Percentiles rank a stretch among this genome's conserved stretches.
phyloP scores from a whole-genome alignment of 129 eudicot species.

The Flaveria linearis region DNA sequence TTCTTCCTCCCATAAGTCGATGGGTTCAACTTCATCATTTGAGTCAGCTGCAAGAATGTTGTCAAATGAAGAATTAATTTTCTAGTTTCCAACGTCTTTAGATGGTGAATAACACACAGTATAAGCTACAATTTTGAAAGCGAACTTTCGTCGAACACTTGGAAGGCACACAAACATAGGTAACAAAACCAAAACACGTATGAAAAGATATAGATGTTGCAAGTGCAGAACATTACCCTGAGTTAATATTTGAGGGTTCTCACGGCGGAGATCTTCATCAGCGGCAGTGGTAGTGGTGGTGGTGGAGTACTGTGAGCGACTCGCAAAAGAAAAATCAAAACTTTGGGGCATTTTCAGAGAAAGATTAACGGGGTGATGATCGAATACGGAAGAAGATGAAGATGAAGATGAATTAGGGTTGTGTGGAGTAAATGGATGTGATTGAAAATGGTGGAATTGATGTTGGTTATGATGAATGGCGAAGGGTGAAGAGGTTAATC shows the following conservation, averaged over 20 bases:
- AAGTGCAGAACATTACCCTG: not conserved
- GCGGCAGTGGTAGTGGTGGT: conserved; percentile 27
- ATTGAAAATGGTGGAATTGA: conserved; percentile 21
- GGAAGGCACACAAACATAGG: conserved; percentile 14
- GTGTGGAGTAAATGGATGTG: conserved; percentile 17
- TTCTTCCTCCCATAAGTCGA: conserved; percentile 27
- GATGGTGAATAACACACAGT: not conserved
- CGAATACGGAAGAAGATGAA: not conserved
- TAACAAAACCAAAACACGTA: not conserved
- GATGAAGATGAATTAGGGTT: conserved; percentile 7
- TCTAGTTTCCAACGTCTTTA: not conserved
- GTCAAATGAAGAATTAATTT: not conserved
- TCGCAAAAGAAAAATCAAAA: conserved; percentile 16
- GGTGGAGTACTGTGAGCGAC: conserved; percentile 14
- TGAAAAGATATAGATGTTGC: not conserved
- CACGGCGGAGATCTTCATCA: conserved; percentile 9
- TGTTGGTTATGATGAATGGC: conserved; percentile 14
- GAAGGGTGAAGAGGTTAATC: conserved; percentile 28
- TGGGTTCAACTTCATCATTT: conserved; percentile 57
- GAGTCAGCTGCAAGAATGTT: conserved; percentile 46
- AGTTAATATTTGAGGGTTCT: conserved; percentile 19
- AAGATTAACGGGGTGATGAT: conserved; percentile 7
- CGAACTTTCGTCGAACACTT: conserved; percentile 39
- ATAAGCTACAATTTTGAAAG: not conserved
- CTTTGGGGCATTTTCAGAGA: conserved; percentile 8